These are phyloP conservation scores for Salinomyces thailandicus DNA, from an alignment of 2,329 filamentous ascomycete species.

Conservation along the genomic window DNA sequence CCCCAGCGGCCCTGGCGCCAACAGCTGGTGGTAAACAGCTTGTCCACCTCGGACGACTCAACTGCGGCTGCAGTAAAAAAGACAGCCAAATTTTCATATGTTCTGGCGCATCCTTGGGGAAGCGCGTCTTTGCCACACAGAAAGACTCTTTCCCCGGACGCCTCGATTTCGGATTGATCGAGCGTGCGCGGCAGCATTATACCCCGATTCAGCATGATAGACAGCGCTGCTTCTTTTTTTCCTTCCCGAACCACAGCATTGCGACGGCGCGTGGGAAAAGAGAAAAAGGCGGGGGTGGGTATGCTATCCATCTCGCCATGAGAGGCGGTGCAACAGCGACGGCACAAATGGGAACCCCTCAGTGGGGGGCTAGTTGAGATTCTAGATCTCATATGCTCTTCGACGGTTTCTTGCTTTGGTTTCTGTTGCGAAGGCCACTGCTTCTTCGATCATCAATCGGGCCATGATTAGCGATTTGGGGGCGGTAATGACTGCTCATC, in stretches of 20 bases:
- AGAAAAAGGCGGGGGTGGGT: too few species aligned
- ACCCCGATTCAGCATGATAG: conserved; percentile 39
- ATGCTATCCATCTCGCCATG: too few species aligned
- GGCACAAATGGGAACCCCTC: neutral
- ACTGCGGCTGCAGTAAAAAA: too few species aligned
- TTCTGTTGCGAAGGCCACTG: neutral
- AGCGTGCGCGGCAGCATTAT: conserved; percentile 12
- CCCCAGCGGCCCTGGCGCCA: conserved; percentile 47
- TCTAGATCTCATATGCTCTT: neutral
- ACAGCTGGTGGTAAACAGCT: conserved; percentile 53
- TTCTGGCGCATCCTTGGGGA: conserved; percentile 17
- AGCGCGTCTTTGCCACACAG: conserved; percentile 11
- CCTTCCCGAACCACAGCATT: conserved; percentile 8
- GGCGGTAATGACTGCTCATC: conserved; percentile 1
- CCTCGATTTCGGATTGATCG: conserved; percentile 8
- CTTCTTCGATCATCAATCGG: too few species aligned
- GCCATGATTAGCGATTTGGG: neutral
- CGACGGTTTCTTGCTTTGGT: neutral
- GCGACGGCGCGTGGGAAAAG: conserved; percentile 10
- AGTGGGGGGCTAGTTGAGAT: neutral
- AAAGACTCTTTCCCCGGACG: conserved; percentile 8
- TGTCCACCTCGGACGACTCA: neutral
- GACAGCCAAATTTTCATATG: too few species aligned
- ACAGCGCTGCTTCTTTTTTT: conserved; percentile 41
- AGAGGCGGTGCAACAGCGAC: conserved; percentile 4